Percentiles rank a stretch among this genome's conserved stretches.
Conservation (phyloP, 2,329 filamentous ascomycete genomes). For the Ophiostoma perfectum region DNA sequence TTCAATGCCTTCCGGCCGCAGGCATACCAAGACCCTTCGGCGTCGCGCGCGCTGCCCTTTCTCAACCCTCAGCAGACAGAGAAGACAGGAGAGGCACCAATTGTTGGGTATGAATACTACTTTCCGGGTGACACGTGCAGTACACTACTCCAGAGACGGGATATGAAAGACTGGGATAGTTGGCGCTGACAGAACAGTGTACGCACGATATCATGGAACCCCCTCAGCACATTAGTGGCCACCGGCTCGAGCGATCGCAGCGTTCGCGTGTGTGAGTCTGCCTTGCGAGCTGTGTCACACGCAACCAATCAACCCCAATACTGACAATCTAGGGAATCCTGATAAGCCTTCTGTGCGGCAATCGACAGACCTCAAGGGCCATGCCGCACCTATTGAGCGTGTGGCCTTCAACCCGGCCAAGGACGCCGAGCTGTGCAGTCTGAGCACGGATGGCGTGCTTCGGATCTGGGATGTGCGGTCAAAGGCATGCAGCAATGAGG, state of each 20-base stretch:
- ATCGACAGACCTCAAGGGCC: conserved; percentile 69
- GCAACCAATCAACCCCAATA: neutral
- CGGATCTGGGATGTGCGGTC: conserved; percentile 76
- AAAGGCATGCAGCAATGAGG: conserved; percentile 64
- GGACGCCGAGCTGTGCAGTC: conserved; percentile 70
- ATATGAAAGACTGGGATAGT: too few species aligned
- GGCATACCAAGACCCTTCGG: conserved; percentile 59
- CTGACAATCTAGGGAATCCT: conserved; percentile 55
- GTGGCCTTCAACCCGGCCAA: conserved; percentile 73
- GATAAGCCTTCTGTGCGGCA: conserved; percentile 68
- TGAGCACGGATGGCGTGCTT: conserved; percentile 67
- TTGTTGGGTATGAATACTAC: conserved; percentile 14
- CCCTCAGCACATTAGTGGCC: conserved; percentile 74
- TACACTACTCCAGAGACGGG: neutral
- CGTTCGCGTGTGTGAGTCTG: conserved; percentile 62
- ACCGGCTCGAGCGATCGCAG: conserved; percentile 69
- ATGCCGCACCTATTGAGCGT: conserved; percentile 62
- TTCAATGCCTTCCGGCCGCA: conserved; percentile 66
- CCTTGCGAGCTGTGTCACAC: too few species aligned
- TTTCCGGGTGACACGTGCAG: too few species aligned
- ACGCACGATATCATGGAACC: conserved; percentile 83
- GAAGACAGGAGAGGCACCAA: conserved; percentile 16
- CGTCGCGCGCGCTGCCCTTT: conserved; percentile 29
- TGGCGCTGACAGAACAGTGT: conserved; percentile 45
- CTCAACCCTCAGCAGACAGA: conserved; percentile 22